phyloP scores from a whole-genome alignment of 352 stramenopile species.

The Pythium aphanidermatum region DNA sequence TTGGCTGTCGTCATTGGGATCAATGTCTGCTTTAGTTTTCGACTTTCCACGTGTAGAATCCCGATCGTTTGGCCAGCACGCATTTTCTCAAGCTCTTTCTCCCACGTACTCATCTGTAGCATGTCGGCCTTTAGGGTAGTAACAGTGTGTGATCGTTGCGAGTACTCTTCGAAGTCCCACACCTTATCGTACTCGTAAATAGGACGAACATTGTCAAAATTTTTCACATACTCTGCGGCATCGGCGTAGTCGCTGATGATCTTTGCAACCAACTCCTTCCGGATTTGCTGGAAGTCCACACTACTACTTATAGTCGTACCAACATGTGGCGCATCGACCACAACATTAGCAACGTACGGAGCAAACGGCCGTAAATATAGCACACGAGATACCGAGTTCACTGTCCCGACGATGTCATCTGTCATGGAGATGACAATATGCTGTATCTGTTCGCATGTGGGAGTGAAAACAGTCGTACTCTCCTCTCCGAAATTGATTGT shows the following conservation, averaged over 20 bases:
- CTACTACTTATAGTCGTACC: constrained; percentile 68
- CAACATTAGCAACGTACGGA: constrained; percentile 55
- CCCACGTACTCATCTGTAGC: constrained; percentile 88
- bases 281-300: constrained; percentile 68
- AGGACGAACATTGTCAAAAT: constrained; percentile 89
- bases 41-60: constrained; percentile 90
- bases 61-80: constrained; percentile 87
- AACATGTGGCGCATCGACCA: constrained; percentile 72
- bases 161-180: constrained; percentile 89
- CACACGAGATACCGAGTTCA: constrained; percentile 86
- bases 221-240: constrained; percentile 87
- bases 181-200: constrained; percentile 90
- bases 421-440: constrained; percentile 85
- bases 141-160: constrained; percentile 75
- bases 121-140: constrained; percentile 87
- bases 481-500: constrained; percentile 87
- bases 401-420: constrained; percentile 84
- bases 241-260: constrained; percentile 84
- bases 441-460: constrained; percentile 87
- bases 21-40: constrained; percentile 91
- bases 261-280: constrained; percentile 74
- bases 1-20: constrained; percentile 91
- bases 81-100: constrained; percentile 94
- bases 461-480: constrained; percentile 68
- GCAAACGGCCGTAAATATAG: constrained; percentile 87